phyloP scores from a whole-genome alignment of 768 basidiomycete genomes.

The Erythrobasidium yunnanense region DNA sequence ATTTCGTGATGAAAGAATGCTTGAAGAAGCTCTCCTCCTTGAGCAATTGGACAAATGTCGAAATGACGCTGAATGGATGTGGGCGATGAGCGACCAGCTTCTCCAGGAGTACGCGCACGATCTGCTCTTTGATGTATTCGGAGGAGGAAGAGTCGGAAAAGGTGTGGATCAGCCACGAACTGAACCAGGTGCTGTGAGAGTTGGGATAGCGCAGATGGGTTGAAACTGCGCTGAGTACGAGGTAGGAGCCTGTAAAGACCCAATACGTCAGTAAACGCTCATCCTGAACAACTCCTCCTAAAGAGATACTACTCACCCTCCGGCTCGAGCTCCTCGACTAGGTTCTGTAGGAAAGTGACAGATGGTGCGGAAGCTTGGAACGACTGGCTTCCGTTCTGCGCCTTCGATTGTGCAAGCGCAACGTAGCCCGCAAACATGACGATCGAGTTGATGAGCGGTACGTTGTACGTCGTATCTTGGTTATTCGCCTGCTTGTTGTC shows the following conservation, averaged over 20 bases:
- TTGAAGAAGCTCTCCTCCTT: slow-evolving; percentile 25
- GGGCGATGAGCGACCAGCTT: slow-evolving; percentile 87
- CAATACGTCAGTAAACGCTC: neutral
- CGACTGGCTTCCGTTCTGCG: slow-evolving; percentile 64
- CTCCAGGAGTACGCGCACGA: slow-evolving; percentile 64
- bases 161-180: slow-evolving; percentile 72
- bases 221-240: slow-evolving; percentile 80
- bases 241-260: slow-evolving; percentile 67
- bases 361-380: slow-evolving; percentile 76
- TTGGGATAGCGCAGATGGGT: slow-evolving; percentile 95
- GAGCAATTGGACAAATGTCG: slow-evolving; percentile 26
- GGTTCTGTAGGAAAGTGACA: slow-evolving; percentile 68
- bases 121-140: slow-evolving; percentile 58
- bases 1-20: slow-evolving; percentile 9
- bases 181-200: slow-evolving; percentile 98
- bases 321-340: slow-evolving; percentile 70
- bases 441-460: slow-evolving; percentile 79
- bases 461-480: slow-evolving; percentile 60
- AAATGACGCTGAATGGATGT: slow-evolving; percentile 78
- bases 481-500: slow-evolving; percentile 29
- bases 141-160: slow-evolving; percentile 72
- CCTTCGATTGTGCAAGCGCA: slow-evolving; percentile 77
- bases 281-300: neutral
- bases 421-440: slow-evolving; percentile 95
- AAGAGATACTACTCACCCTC: slow-evolving; percentile 57